Evolutionary conservation across 257 asterid species (phyloP), one percentile per base, ranked within the genome.

Genomic region (Przewalskia tangutica): DNA sequence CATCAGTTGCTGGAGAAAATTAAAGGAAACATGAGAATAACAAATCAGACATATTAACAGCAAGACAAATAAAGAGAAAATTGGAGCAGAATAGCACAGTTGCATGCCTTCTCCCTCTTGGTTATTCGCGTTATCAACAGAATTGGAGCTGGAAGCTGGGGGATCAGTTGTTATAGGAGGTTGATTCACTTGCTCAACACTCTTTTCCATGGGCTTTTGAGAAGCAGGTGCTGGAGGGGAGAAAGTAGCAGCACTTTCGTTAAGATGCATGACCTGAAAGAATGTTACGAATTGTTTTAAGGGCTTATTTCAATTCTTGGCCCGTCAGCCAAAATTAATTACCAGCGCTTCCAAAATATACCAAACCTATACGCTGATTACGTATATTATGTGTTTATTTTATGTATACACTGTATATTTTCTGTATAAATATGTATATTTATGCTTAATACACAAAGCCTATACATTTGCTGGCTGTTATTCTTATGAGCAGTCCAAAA

Each of bases 211-310:
- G 54, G 91, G 70, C 82, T 88, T 91, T 75, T 86, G 76, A 59
- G 86, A 78, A 80, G 89, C 88, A 67, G 85, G 84, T 12, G 89
- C 85, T 5, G 94, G 93, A 12, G 92, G 88, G 5, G 93, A 85
- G 87, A 91, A 89, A 51, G 85, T 78, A 46, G 83, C 92, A 73
- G 87, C 86, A 70, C 82, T 94, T 85, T 84, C 93, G 89, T 89
- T 93, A 82, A 89, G 93, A 87, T 89, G 89, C 94, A 81, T 93
- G 88, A 94, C 99, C 99, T 96, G 89, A 85, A 85, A 88, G 82
- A 89, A 75, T 32, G 86, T 71, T 51, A 20, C 14, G 64, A 59
- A 73, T 1, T 38, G 5, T 55, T 18, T 16, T 48, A 4, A 38
- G 42, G 6, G 42, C 4, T 38, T 3, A 38, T 38, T 38, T 3